Conservation (phyloP, 768 basidiomycete genomes). For the Russula olivacea region DNA sequence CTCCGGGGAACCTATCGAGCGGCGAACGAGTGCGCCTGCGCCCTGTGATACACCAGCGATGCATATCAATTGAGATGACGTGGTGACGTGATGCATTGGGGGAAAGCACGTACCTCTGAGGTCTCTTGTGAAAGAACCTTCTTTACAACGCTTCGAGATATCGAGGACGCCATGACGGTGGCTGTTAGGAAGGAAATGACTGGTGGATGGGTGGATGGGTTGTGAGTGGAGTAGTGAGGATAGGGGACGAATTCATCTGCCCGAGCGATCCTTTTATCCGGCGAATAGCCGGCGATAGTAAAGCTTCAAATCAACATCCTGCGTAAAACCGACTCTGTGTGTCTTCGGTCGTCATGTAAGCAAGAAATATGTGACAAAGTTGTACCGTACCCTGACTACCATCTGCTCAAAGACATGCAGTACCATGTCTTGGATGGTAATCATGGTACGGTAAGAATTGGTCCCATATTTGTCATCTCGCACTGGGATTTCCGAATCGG, state of each 20-base stretch:
- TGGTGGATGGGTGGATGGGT: too few species aligned
- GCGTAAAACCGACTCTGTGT: too few species aligned
- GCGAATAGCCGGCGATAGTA: neutral
- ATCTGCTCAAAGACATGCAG: too few species aligned
- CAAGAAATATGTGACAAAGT: too few species aligned
- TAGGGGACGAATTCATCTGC: neutral
- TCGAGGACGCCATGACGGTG: conserved; percentile 31
- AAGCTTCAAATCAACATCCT: too few species aligned
- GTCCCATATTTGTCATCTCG: too few species aligned
- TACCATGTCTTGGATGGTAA: too few species aligned
- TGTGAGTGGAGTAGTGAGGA: neutral
- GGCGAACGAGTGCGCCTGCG: conserved; percentile 72
- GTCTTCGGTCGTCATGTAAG: too few species aligned
- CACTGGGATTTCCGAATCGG: too few species aligned
- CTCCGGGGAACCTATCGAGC: conserved; percentile 73
- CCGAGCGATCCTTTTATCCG: neutral
- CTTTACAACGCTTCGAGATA: conserved; percentile 68
- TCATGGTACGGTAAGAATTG: too few species aligned
- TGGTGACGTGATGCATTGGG: neutral
- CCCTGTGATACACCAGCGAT: conserved; percentile 41
- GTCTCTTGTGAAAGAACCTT: conserved; percentile 73
- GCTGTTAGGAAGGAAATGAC: conserved; percentile 26
- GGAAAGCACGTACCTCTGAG: conserved; percentile 45
- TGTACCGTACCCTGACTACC: too few species aligned
- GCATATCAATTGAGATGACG: conserved; percentile 1